phyloP scores from a whole-genome alignment of 1,284 basidiomycete species.

The Vanrija pseudolonga region DNA sequence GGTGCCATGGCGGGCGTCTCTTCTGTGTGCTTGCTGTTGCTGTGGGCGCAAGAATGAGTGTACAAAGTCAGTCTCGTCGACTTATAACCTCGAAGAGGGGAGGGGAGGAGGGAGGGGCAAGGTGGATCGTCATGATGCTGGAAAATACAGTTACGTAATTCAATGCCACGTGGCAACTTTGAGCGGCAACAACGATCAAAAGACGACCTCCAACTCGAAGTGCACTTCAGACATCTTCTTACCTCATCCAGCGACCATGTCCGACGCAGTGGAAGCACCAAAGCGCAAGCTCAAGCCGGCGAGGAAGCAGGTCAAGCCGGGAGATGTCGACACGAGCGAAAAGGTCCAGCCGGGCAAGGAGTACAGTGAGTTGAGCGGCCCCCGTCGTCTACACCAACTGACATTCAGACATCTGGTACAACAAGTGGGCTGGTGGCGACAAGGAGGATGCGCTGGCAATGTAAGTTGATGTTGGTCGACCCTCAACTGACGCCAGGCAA shows the following conservation, averaged over 20 bases:
- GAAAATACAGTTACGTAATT: too few species aligned
- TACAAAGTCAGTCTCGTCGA: too few species aligned
- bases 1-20: too few species aligned
- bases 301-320: constrained; percentile 81
- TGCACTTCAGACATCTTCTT: too few species aligned
- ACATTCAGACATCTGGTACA: constrained; percentile 89
- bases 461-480: constrained; percentile 55
- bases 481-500: constrained; percentile 62
- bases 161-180: background rate
- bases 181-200: background rate
- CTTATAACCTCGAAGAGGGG: too few species aligned
- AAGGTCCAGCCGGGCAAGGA: constrained; percentile 88
- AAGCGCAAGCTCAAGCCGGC: constrained; percentile 59
- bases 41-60: too few species aligned
- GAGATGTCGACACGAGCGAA: constrained; percentile 82
- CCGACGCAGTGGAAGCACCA: constrained; percentile 20
- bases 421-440: constrained; percentile 97
- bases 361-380: constrained; percentile 64
- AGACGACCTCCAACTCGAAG: background rate
- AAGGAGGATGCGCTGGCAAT: constrained; percentile 89
- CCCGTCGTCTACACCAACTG: constrained; percentile 10
- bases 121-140: constrained; percentile 7
- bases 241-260: constrained; percentile 15
- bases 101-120: background rate
- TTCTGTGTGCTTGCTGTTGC: too few species aligned